Conservation (phyloP, 371 early-diverging fungal species). For the Syncephalastrum racemosum region DNA sequence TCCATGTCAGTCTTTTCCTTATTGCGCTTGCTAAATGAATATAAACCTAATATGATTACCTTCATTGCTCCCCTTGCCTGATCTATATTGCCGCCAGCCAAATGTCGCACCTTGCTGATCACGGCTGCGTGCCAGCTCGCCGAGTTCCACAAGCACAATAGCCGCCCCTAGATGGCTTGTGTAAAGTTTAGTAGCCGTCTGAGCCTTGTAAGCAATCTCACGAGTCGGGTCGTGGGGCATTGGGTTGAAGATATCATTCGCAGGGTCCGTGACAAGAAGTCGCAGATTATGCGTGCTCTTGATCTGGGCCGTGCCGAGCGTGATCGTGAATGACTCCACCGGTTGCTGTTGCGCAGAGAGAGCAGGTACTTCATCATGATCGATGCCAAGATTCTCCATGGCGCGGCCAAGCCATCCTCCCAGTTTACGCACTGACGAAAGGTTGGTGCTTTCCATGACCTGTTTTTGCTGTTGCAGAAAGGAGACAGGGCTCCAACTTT, state of each 20-base stretch:
- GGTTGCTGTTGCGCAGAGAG: slow-evolving; percentile 34
- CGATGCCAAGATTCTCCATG: slow-evolving; percentile 69
- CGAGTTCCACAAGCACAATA: slow-evolving; percentile 59
- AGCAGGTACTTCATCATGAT: slow-evolving; percentile 46
- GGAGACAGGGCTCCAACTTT: slow-evolving; percentile 64
- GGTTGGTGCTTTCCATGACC: slow-evolving; percentile 56
- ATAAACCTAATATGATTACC: slow-evolving; percentile 31
- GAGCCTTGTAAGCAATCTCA: slow-evolving; percentile 68
- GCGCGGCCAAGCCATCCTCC: slow-evolving; percentile 73
- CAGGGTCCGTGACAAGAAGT: slow-evolving; percentile 53
- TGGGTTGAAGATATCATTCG: slow-evolving; percentile 52
- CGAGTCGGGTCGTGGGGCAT: slow-evolving; percentile 46
- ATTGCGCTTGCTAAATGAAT: neutral
- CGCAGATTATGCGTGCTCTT: slow-evolving; percentile 71
- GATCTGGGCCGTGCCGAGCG: slow-evolving; percentile 71
- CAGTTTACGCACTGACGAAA: slow-evolving; percentile 62
- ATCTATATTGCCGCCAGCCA: slow-evolving; percentile 58
- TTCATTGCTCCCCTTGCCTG: slow-evolving; percentile 64
- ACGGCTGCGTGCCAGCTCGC: slow-evolving; percentile 40
- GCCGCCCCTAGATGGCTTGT: slow-evolving; percentile 64
- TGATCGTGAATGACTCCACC: slow-evolving; percentile 74
- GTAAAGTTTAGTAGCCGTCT: slow-evolving; percentile 70
- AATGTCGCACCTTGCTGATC: slow-evolving; percentile 14
- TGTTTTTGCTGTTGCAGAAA: slow-evolving; percentile 69
- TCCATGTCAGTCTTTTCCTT: no score